phyloP scores from a whole-genome alignment of 2,329 filamentous ascomycete species.

The Didymella exigua region DNA sequence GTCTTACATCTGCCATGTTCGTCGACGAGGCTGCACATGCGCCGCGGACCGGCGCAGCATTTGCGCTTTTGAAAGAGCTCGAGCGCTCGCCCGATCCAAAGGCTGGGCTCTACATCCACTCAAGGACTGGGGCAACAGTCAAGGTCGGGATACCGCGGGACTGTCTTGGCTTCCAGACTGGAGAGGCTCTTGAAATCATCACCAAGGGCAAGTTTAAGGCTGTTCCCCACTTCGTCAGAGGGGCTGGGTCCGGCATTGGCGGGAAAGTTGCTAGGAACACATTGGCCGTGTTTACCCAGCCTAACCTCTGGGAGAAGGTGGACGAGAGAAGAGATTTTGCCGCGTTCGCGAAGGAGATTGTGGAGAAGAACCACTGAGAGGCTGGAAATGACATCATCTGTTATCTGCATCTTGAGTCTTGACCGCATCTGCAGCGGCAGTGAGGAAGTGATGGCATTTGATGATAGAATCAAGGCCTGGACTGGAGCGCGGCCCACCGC shows the following conservation, averaged over 20 bases:
- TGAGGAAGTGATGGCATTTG: conserved; percentile 7
- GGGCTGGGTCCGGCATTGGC: conserved; percentile 63
- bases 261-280: conserved; percentile 70
- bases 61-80: conserved; percentile 70
- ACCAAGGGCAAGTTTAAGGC: conserved; percentile 90
- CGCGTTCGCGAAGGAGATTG: conserved; percentile 68
- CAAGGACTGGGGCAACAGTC: conserved; percentile 78
- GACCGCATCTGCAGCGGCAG: conserved; percentile 13
- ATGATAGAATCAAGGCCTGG: conserved; percentile 4
- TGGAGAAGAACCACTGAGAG: conserved; percentile 53
- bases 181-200: conserved; percentile 88
- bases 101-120: conserved; percentile 92
- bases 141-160: conserved; percentile 91
- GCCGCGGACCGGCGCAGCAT: conserved; percentile 36
- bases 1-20: conserved; percentile 94
- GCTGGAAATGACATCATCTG: conserved; percentile 16
- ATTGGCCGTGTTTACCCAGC: conserved; percentile 95
- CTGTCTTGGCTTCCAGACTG: conserved; percentile 95
- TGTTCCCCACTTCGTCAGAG: conserved; percentile 93
- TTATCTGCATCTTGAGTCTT: conserved; percentile 4
- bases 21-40: conserved; percentile 71
- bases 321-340: conserved; percentile 75
- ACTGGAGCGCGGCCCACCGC: conserved; percentile 2
- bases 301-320: conserved; percentile 81
- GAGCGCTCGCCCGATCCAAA: conserved; percentile 77